These are phyloP conservation scores for Diaporthe citrichinensis DNA, from an alignment of 2,329 filamentous ascomycete genomes.

Conservation along the genomic window DNA sequence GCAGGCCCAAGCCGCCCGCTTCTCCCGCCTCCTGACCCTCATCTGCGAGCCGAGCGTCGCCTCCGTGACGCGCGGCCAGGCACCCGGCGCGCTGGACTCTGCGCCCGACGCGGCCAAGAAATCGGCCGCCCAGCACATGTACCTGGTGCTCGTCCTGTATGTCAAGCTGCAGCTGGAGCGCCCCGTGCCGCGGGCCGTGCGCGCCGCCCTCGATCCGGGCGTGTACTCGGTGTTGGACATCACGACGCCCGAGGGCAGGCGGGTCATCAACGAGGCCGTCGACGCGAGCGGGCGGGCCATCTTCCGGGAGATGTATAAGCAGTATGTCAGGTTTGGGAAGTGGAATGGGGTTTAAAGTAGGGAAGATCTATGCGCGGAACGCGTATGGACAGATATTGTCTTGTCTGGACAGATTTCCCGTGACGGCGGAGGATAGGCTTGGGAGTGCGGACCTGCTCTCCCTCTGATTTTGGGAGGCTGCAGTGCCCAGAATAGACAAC, in stretches of 20 bases:
- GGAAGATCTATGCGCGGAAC: background rate
- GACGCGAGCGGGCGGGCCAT: constrained; percentile 72
- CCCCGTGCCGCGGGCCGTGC: constrained; percentile 63
- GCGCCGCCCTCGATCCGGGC: constrained; percentile 70
- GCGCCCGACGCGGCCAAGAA: constrained; percentile 73
- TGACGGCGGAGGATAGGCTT: background rate
- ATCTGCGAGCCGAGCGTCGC: constrained; percentile 72
- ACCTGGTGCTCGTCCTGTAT: constrained; percentile 71
- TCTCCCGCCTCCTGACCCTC: constrained; percentile 69
- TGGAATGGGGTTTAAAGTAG: constrained; percentile 69
- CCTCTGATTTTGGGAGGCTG: background rate
- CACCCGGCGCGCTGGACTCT: constrained; percentile 66
- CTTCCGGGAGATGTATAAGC: constrained; percentile 69
- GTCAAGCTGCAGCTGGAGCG: constrained; percentile 73
- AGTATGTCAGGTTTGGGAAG: constrained; percentile 74
- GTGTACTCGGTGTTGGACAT: constrained; percentile 72
- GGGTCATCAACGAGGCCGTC: constrained; percentile 71
- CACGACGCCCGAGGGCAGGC: constrained; percentile 67
- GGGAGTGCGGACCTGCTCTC: background rate
- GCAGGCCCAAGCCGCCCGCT: constrained; percentile 63
- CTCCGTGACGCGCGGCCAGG: constrained; percentile 63
- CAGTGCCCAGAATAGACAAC: background rate
- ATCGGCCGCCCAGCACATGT: constrained; percentile 74
- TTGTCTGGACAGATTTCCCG: background rate
- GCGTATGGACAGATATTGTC: too few species aligned